A percentile compares a stretch with the other conserved stretches of the same genome.
These are phyloP conservation scores for Daldinia eschscholtzii DNA, from an alignment of 2,329 filamentous ascomycete species.

Conservation along the genomic window DNA sequence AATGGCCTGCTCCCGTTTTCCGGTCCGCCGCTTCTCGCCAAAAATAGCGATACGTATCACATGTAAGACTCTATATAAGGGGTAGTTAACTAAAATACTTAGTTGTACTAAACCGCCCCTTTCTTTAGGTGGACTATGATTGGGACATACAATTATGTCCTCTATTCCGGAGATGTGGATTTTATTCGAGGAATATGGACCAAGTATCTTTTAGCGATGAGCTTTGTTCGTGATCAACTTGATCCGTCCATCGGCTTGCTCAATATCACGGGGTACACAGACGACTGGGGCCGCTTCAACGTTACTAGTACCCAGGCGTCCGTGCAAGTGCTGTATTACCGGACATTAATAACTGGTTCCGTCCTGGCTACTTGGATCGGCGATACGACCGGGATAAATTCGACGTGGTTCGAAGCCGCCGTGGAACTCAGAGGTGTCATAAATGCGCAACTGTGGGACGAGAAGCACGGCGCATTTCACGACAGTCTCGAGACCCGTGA, in stretches of 20 bases:
- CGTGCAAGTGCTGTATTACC: constrained; percentile 58
- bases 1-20: constrained; percentile 49
- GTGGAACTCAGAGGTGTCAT: constrained; percentile 59
- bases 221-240: constrained; percentile 43
- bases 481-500: constrained; percentile 60
- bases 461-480: constrained; percentile 62
- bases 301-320: constrained; percentile 45
- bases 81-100: background rate
- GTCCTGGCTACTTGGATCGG: constrained; percentile 62
- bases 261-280: constrained; percentile 39
- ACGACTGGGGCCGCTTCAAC: constrained; percentile 50
- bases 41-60: constrained; percentile 50
- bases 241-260: constrained; percentile 45
- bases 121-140: constrained; percentile 61
- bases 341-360: constrained; percentile 66
- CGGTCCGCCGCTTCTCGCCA: constrained; percentile 45
- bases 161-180: constrained; percentile 65
- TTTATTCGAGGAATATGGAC: constrained; percentile 63
- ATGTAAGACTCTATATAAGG: constrained; percentile 46
- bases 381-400: constrained; percentile 56
- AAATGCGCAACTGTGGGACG: constrained; percentile 63
- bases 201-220: constrained; percentile 62
- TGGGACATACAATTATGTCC: constrained; percentile 69
- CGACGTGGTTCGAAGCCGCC: constrained; percentile 58
- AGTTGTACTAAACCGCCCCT: constrained; percentile 7